phyloP scores from a whole-genome alignment of 768 basidiomycete genomes.

The Mycena venus region DNA sequence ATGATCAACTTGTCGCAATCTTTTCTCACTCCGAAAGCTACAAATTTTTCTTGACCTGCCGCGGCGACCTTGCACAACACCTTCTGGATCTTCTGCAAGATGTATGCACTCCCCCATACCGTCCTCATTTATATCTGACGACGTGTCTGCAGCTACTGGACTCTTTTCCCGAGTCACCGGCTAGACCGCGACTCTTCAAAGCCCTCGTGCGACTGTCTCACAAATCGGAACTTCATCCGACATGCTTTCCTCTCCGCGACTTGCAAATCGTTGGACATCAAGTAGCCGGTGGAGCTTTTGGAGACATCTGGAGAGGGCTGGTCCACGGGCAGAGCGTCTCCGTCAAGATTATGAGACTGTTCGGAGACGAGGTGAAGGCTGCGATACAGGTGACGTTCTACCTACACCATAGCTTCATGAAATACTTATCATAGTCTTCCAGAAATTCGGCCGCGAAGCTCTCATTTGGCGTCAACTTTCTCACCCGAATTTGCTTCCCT shows the following conservation, averaged over 20 bases:
- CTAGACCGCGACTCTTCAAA: conserved; percentile 13
- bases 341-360: conserved; percentile 29
- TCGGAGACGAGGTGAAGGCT: conserved; percentile 12
- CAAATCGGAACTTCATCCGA: conserved; percentile 24
- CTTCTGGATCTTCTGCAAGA: conserved; percentile 31
- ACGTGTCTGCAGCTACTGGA: conserved; percentile 16
- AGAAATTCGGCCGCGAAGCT: conserved; percentile 36
- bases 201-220: conserved; percentile 28
- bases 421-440: neutral
- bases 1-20: neutral
- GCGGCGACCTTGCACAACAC: conserved; percentile 13
- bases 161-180: conserved; percentile 14
- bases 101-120: neutral
- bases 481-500: conserved; percentile 35
- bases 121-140: neutral
- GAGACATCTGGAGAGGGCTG: conserved; percentile 27
- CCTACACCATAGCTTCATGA: neutral
- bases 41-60: conserved; percentile 7
- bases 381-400: conserved; percentile 8
- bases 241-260: conserved; percentile 25
- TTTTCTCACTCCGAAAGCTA: conserved; percentile 3
- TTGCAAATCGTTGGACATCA: conserved; percentile 26
- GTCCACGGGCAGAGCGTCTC: conserved; percentile 33
- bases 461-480: conserved; percentile 35
- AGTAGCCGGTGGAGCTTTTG: conserved; percentile 31